These are phyloP conservation scores for Naganishia cerealis DNA, from an alignment of 1,284 basidiomycete genomes.

Conservation along the genomic window DNA sequence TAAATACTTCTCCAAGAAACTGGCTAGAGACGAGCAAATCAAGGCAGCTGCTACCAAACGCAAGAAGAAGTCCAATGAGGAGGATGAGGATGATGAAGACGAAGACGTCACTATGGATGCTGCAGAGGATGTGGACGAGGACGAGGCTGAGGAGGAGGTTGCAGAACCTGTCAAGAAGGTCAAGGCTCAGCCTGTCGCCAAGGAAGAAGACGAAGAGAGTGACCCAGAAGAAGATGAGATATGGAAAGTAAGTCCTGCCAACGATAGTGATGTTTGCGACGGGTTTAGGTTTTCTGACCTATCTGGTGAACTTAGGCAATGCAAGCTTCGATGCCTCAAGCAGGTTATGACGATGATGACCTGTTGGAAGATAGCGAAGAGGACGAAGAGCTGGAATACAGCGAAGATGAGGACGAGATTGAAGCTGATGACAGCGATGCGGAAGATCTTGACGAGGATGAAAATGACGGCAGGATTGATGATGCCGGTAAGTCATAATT, in stretches of 20 bases:
- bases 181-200: conserved; percentile 43
- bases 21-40: conserved; percentile 60
- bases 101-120: conserved; percentile 32
- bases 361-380: conserved; percentile 56
- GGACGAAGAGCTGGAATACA: conserved; percentile 67
- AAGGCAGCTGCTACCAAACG: conserved; percentile 56
- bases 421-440: conserved; percentile 45
- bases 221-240: conserved; percentile 67
- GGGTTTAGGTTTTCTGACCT: conserved; percentile 7
- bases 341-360: conserved; percentile 39
- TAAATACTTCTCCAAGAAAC: conserved; percentile 57
- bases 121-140: conserved; percentile 40
- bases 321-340: conserved; percentile 72
- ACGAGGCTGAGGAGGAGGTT: conserved; percentile 39
- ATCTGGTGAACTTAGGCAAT: conserved; percentile 63
- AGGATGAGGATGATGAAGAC: conserved; percentile 35
- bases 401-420: conserved; percentile 59
- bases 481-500: conserved; percentile 39
- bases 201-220: conserved; percentile 54
- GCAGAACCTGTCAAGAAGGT: conserved; percentile 36
- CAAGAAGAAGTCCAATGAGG: conserved; percentile 49
- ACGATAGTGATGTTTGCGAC: conserved; percentile 17
- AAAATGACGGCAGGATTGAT: conserved; percentile 39
- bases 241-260: conserved; percentile 68
- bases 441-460: conserved; percentile 37